Evolutionary conservation across 441 rosid species (phyloP).

Genomic region (Corymbia calophylla): DNA sequence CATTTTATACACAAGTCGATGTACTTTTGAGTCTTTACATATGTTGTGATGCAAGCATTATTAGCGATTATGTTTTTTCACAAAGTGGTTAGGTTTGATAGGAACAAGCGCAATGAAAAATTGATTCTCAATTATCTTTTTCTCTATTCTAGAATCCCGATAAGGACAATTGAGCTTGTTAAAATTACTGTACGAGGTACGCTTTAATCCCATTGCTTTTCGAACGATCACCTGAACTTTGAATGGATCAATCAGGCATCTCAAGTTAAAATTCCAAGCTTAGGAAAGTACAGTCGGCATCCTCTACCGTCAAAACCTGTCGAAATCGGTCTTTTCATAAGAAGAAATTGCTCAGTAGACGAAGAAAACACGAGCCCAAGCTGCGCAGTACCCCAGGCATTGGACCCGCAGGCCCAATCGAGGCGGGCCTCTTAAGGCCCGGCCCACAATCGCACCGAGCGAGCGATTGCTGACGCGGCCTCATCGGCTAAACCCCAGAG

Average conservation of each 20-base stretch:
- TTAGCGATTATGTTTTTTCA: accelerated
- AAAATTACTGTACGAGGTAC: background rate
- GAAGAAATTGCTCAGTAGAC: background rate
- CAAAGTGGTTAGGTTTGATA: background rate
- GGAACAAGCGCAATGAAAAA: background rate
- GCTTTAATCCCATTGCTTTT: background rate
- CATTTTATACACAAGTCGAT: background rate
- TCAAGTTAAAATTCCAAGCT: background rate
- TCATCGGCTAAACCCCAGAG: background rate
- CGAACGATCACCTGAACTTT: background rate
- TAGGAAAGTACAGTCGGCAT: background rate
- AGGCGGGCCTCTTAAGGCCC: background rate
- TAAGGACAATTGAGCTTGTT: background rate
- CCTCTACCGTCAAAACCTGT: background rate
- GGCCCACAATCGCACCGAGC: background rate
- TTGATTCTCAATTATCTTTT: background rate
- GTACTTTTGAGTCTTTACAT: background rate
- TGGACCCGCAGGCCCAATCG: background rate
- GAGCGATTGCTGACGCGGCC: background rate
- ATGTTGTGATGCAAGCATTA: background rate
- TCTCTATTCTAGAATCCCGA: background rate
- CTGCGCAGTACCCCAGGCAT: background rate
- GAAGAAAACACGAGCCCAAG: background rate
- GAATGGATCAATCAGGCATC: background rate
- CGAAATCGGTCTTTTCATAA: background rate